Evolutionary conservation across 2,329 filamentous ascomycete genomes (phyloP), one percentile per base, ranked within the genome.

Genomic region (Fusarium robinianum): DNA sequence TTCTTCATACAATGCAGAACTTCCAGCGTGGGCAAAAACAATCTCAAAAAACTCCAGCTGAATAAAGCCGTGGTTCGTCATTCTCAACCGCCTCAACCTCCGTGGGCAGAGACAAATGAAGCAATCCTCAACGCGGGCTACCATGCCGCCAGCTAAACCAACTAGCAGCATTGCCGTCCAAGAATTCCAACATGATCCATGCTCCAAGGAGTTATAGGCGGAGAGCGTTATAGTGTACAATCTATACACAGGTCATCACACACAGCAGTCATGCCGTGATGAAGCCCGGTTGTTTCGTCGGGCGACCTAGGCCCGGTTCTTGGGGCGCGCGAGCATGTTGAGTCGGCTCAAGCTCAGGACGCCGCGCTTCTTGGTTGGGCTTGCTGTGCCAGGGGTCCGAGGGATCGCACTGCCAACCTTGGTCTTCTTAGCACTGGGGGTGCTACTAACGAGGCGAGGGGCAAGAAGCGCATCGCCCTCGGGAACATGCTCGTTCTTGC

Each of bases 241-340:
- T 56, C 32, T 24, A 27, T 12, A 16, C 27, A 9, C 11, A 25
- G 11, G 17, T 33, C 36, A 21, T 19, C 7, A 24, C 18, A n/a
- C n/a, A n/a, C n/a, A n/a, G n/a, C n/a, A n/a, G n/a, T n/a, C n/a
- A n/a, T n/a, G n/a, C n/a, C n/a, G n/a, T n/a, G 33, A 18, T 40
- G 22, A 37, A 15, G 16, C 22, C 9, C 31, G 15, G 30, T 4
- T n/a, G 15, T 32, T 6, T 23, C 18, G 9, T 11, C 18, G 7
- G 40, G 17, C 38, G 25, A 22, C n/a, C 33, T 67, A 80, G 47
- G 67, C 76, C 45, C 81, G 74, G 51, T 73, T 65, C 70, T 84
- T 85, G 2, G 81, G 81, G 30, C 73, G 73, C 32, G 82, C 76
- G 16, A 85, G 74, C 76, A 81, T 79, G 58, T 82, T 79, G 41